Conservation (phyloP, 2,329 filamentous ascomycete species). For the Talaromyces atroroseus region DNA sequence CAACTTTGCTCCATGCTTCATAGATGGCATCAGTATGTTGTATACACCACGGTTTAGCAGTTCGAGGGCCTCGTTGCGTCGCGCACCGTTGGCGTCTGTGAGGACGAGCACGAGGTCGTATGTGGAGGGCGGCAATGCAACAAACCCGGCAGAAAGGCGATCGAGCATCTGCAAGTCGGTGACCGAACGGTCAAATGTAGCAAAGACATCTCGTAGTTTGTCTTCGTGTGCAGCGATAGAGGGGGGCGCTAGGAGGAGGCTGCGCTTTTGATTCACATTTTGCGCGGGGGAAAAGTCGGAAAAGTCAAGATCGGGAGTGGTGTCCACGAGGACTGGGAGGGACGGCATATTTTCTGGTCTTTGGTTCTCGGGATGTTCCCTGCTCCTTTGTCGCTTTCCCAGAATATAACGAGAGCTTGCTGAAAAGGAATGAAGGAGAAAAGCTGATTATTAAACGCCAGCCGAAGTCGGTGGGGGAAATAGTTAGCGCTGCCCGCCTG, state of each 20-base stretch:
- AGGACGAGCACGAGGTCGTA: constrained; percentile 85
- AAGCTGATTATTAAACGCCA: not conserved
- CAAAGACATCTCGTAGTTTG: constrained; percentile 64
- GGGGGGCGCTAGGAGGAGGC: constrained; percentile 81
- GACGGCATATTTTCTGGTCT: constrained; percentile 27
- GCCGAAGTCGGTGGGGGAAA: constrained; percentile 10
- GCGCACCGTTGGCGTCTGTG: constrained; percentile 48
- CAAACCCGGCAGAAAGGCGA: constrained; percentile 75
- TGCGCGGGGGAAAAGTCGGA: constrained; percentile 29
- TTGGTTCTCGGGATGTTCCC: too few relatives aligned
- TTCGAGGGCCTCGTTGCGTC: constrained; percentile 6
- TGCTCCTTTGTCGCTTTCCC: not conserved
- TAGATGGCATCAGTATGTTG: constrained; percentile 8
- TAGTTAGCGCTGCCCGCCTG: not conserved
- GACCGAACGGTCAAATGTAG: constrained; percentile 64
- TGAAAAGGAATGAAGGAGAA: not conserved
- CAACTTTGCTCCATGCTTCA: constrained; percentile 15
- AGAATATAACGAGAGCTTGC: not conserved
- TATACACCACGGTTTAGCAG: constrained; percentile 9
- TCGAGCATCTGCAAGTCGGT: constrained; percentile 98
- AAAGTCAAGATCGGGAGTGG: constrained; percentile 50
- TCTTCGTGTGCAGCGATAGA: constrained; percentile 82
- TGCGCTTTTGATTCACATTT: constrained; percentile 42
- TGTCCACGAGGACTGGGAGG: constrained; percentile 50
- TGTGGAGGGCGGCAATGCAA: constrained; percentile 66